Evolutionary conservation across 805 yeast species (phyloP).

Genomic region (Scheffersomyces stipitis): DNA sequence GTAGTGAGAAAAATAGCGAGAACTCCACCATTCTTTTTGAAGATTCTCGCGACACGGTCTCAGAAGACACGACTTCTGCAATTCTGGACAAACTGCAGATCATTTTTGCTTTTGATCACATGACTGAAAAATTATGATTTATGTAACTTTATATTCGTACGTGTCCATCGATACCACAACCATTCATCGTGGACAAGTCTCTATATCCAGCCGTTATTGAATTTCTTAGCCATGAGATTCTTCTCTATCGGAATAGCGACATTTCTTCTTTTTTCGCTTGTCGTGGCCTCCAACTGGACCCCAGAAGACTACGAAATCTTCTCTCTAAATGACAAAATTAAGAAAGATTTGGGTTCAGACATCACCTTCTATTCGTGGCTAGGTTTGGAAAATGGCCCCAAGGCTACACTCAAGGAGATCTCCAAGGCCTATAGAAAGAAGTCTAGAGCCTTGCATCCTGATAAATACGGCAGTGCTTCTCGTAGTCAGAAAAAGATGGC

Average conservation of each 20-base stretch:
- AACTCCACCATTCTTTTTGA: no score
- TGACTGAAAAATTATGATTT: no score
- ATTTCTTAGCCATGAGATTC: constrained; percentile 13
- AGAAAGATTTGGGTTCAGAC: constrained; percentile 59
- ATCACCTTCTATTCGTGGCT: constrained; percentile 71
- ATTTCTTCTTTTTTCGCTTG: constrained; percentile 14
- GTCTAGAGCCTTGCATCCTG: constrained; percentile 82
- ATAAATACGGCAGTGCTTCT: constrained; percentile 47
- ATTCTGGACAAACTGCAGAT: no score
- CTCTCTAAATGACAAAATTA: constrained; percentile 62
- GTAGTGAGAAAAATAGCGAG: no score
- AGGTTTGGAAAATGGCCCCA: constrained; percentile 46
- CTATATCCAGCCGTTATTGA: background rate
- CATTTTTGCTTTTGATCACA: no score
- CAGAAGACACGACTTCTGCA: no score
- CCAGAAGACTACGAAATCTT: constrained; percentile 81
- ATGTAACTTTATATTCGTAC: no score
- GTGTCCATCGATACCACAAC: no score
- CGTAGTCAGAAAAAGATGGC: constrained; percentile 46
- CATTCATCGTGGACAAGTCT: background rate
- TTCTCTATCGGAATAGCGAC: constrained; percentile 10
- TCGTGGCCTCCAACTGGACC: constrained; percentile 48
- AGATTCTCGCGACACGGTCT: no score
- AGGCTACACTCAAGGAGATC: constrained; percentile 53
- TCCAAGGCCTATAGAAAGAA: constrained; percentile 67